Percentiles rank a stretch among this genome's conserved stretches.
These are phyloP conservation scores for Podosphaera xanthii DNA, from an alignment of 2,329 filamentous ascomycete genomes.

Conservation along the genomic window DNA sequence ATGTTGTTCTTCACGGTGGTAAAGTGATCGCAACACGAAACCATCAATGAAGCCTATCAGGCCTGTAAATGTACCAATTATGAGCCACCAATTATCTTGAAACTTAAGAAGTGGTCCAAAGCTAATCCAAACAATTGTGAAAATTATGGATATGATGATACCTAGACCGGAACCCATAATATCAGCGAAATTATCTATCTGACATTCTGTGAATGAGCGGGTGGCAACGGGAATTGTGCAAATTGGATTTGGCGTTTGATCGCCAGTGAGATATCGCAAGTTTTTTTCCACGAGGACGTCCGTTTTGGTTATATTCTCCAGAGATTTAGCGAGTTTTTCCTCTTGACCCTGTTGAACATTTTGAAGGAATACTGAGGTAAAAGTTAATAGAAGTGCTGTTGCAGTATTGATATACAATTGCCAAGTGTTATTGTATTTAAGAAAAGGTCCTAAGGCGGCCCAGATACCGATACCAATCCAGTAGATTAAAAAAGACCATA, in stretches of 20 bases:
- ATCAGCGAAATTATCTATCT: constrained; percentile 22
- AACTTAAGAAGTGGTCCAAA: constrained; percentile 20
- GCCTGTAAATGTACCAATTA: constrained; percentile 25
- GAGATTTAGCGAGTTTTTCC: constrained; percentile 14
- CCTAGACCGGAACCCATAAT: constrained; percentile 21
- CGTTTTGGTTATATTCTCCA: constrained; percentile 17
- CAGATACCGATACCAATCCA: constrained; percentile 18
- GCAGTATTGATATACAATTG: constrained; percentile 23
- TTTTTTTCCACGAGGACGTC: constrained; percentile 17
- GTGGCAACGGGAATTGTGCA: constrained; percentile 16
- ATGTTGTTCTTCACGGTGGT: constrained; percentile 12
- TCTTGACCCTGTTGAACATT: constrained; percentile 20
- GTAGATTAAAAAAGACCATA: constrained; percentile 16
- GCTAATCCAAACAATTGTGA: constrained; percentile 19
- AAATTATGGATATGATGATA: constrained; percentile 18
- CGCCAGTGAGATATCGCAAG: constrained; percentile 17
- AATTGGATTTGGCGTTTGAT: constrained; percentile 16
- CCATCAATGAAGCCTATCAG: constrained; percentile 23
- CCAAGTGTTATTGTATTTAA: constrained; percentile 17
- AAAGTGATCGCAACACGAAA: constrained; percentile 23
- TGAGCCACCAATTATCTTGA: constrained; percentile 23
- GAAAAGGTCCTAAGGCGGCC: constrained; percentile 16
- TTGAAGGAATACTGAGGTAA: constrained; percentile 19
- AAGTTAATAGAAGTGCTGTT: constrained; percentile 21
- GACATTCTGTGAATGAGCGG: constrained; percentile 17